These are phyloP conservation scores for Gyromitra esculenta DNA, from an alignment of 2,329 filamentous ascomycete species.

Conservation along the genomic window DNA sequence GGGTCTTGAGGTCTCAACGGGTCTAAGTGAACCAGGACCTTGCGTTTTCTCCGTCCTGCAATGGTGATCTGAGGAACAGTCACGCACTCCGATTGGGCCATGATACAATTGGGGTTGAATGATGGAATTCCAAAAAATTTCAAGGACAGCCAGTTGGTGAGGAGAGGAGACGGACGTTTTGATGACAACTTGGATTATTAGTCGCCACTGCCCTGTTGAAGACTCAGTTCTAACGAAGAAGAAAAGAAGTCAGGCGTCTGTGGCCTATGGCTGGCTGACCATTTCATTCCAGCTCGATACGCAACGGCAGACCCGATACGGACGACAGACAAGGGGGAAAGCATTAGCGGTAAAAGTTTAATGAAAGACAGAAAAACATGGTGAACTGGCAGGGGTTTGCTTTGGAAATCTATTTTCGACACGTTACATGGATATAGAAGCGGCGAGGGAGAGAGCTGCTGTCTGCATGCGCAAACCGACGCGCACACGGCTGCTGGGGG, in stretches of 20 bases:
- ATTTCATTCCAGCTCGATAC: slow-evolving; percentile 37
- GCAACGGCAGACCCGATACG: slow-evolving; percentile 40
- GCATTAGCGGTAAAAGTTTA: slow-evolving; percentile 50
- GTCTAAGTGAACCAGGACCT: slow-evolving; percentile 29
- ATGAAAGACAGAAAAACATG: slow-evolving; percentile 49
- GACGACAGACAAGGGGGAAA: slow-evolving; percentile 35
- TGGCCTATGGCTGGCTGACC: slow-evolving; percentile 35
- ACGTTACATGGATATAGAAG: slow-evolving; percentile 36
- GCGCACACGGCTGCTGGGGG: slow-evolving; percentile 42
- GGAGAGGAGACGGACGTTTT: not conserved
- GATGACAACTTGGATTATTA: slow-evolving; percentile 10
- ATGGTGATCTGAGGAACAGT: slow-evolving; percentile 32
- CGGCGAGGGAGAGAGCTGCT: slow-evolving; percentile 17
- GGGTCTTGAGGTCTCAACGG: slow-evolving; percentile 35
- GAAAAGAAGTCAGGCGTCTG: slow-evolving; percentile 9
- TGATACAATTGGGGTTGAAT: slow-evolving; percentile 22
- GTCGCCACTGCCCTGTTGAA: slow-evolving; percentile 2
- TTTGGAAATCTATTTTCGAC: slow-evolving; percentile 47
- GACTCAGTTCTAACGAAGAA: slow-evolving; percentile 11
- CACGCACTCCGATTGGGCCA: slow-evolving; percentile 34
- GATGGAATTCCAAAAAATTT: slow-evolving; percentile 23
- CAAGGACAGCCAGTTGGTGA: slow-evolving; percentile 29
- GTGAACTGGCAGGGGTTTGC: slow-evolving; percentile 46
- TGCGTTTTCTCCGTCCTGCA: slow-evolving; percentile 43
- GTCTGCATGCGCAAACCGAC: slow-evolving; percentile 46